Conservation (phyloP, 768 basidiomycete species). For the Leccinum disarticulatum region DNA sequence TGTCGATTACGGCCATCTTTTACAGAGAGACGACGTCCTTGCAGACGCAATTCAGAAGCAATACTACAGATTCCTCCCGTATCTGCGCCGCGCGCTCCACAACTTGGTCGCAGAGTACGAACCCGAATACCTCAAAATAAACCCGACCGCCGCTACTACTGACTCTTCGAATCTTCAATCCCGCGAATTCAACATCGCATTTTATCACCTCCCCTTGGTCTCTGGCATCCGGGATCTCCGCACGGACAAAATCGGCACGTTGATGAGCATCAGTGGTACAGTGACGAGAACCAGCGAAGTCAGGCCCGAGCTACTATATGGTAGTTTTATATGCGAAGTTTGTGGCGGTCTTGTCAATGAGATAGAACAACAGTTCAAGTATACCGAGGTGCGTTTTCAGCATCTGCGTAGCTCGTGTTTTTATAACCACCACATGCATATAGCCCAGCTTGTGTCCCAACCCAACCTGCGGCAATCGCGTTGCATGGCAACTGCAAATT, state of each 20-base stretch:
- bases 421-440: neutral
- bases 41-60: slow-evolving; percentile 92
- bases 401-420: slow-evolving; percentile 3
- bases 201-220: slow-evolving; percentile 91
- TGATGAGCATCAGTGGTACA: slow-evolving; percentile 95
- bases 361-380: slow-evolving; percentile 99
- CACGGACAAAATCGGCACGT: slow-evolving; percentile 90
- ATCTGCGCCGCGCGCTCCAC: slow-evolving; percentile 86
- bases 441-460: slow-evolving; percentile 95
- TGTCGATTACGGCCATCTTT: slow-evolving; percentile 90
- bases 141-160: slow-evolving; percentile 83
- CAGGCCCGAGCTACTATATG: slow-evolving; percentile 88
- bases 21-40: slow-evolving; percentile 88
- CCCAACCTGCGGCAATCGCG: slow-evolving; percentile 87
- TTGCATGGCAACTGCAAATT: slow-evolving; percentile 91
- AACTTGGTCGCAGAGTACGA: slow-evolving; percentile 87
- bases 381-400: slow-evolving; percentile 74
- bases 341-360: slow-evolving; percentile 87
- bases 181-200: slow-evolving; percentile 93
- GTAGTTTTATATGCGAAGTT: slow-evolving; percentile 89
- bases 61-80: slow-evolving; percentile 96
- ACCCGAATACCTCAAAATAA: slow-evolving; percentile 93
- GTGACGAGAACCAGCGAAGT: slow-evolving; percentile 98
- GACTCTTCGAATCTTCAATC: slow-evolving; percentile 88
- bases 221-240: slow-evolving; percentile 92